Base-by-base conservation (phyloP, 2,329 filamentous ascomycete genomes). In the Cladosporium colombiae region DNA sequence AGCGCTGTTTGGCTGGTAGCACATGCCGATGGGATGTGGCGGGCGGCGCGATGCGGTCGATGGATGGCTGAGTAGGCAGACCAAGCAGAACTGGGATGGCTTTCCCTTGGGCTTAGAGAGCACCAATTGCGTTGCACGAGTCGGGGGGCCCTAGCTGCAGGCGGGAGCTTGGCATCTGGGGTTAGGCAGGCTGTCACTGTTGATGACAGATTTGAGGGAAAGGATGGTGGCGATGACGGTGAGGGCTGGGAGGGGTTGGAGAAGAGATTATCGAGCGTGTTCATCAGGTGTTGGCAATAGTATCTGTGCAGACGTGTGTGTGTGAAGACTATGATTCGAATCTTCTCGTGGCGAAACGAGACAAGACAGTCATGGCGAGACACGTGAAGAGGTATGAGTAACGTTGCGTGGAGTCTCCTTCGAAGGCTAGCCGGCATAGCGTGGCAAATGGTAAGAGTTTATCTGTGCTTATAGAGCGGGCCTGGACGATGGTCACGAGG, bases 401-500 rank as follows among this genome's bases (percentile, higher is more conserved):
- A 62, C 60, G 60, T 53, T 62, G 33, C 56, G 56, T 23, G 40
- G 40, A 46, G 40, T 46, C 33, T 35, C 27, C 27, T 29, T 29
- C 27, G 27, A 29, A 29, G 27, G 27, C 49, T 53, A 53, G 49
- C 29, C 25, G 37, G 44, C 23, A 37, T 58, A 59, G 57, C 23
- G 57, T 59, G 57, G 57, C 57, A n/a, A 62, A 33, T 31, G n/a
- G 40, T 21, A 5, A 2, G 59, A 62, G 59, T 62, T 62, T 62
- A 62, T 31, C 31, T 31, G 31, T 33, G 60, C 60, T 53, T 62
- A 62, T 62, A 62, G 60, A 62, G 60, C 60, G 60, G 60, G 60
- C 60, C 60, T 40, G 13, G 49, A 27, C 10, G 49, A 37, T 18
- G 33, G 55, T 53, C 49, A 53, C 49, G 49, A 53, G 27, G 23